These are phyloP conservation scores for Xylaria longipes DNA, from an alignment of 495 filamentous ascomycete genomes.

Conservation along the genomic window DNA sequence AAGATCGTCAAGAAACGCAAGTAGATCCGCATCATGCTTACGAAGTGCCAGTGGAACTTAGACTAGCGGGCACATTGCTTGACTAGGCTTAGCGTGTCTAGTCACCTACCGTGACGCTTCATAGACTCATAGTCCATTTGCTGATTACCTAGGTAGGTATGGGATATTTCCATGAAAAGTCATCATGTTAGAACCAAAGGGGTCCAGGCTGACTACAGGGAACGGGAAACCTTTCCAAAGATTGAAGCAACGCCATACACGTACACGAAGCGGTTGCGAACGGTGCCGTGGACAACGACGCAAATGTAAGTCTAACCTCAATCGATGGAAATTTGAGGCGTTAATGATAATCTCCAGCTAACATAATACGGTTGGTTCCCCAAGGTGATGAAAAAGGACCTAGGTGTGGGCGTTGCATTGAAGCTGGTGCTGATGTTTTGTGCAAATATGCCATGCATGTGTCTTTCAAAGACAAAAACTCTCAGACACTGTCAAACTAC, in stretches of 20 bases:
- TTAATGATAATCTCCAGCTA: background rate
- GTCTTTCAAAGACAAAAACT: conserved; percentile 52
- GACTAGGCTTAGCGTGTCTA: background rate
- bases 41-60: conserved; percentile 3
- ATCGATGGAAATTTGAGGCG: background rate
- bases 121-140: conserved; percentile 4
- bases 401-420: conserved; percentile 50
- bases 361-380: background rate
- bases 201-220: background rate
- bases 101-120: background rate
- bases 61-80: background rate
- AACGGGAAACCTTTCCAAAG: background rate
- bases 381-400: conserved; percentile 54
- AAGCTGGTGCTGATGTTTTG: conserved; percentile 45
- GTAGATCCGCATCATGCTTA: conserved; percentile 31
- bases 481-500: conserved; percentile 36
- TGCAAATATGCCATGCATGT: conserved; percentile 50
- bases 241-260: conserved; percentile 23
- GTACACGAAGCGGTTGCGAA: conserved; percentile 50
- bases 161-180: background rate
- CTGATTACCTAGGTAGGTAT: no score
- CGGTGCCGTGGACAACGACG: conserved; percentile 51
- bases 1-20: conserved; percentile 14
- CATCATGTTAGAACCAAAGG: background rate
- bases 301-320: conserved; percentile 44